Evolutionary conservation across 169 alveolate species (phyloP).

Genomic region (Eimeria zaria): DNA sequence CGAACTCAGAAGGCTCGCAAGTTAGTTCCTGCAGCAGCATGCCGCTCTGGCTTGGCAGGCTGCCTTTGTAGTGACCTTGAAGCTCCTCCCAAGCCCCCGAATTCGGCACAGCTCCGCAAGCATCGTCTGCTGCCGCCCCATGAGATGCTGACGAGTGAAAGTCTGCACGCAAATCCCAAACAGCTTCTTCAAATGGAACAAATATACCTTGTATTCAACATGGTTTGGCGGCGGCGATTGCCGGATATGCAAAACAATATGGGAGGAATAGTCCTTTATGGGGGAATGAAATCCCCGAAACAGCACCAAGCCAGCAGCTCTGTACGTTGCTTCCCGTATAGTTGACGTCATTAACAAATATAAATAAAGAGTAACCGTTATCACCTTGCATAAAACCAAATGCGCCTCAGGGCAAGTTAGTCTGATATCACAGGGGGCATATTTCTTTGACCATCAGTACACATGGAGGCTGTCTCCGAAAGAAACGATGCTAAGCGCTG

Average conservation of each 20-base stretch:
- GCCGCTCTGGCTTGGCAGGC: neutral
- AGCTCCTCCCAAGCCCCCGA: neutral
- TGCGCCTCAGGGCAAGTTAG: neutral
- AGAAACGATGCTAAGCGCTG: neutral
- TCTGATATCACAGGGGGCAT: neutral
- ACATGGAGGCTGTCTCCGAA: neutral
- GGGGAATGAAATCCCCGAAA: neutral
- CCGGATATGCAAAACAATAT: neutral
- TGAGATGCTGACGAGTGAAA: conserved; percentile 39
- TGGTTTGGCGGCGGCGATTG: neutral
- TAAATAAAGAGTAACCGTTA: neutral
- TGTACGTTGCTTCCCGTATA: neutral
- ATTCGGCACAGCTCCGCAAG: neutral
- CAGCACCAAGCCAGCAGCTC: neutral
- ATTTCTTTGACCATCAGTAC: neutral
- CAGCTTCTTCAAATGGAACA: neutral
- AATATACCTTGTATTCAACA: neutral
- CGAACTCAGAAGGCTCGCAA: neutral
- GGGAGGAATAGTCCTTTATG: neutral
- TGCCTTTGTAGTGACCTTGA: neutral
- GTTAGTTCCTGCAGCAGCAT: neutral
- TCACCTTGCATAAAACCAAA: neutral
- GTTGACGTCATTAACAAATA: neutral
- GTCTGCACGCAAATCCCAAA: conserved; percentile 3
- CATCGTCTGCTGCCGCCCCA: conserved; percentile 39